Conservation (phyloP, 306 rosid genomes). For the Quercus glauca region DNA sequence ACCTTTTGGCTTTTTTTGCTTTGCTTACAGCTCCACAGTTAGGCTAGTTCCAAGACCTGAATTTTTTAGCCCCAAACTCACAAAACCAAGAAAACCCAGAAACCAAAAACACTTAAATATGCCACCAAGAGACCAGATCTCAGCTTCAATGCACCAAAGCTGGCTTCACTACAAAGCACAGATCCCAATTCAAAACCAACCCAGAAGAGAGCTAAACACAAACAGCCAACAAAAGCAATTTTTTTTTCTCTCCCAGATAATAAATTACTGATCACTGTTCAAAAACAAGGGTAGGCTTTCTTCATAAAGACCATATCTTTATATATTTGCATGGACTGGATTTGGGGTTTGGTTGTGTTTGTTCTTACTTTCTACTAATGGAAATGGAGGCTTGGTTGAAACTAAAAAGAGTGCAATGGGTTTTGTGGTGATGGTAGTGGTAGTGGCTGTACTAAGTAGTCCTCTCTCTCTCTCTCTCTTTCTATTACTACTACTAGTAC, state of each 20-base stretch:
- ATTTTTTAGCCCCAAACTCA: slow-evolving; percentile 22
- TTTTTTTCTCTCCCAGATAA: slow-evolving; percentile 18
- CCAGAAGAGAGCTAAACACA: slow-evolving; percentile 24
- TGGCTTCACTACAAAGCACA: slow-evolving; percentile 29
- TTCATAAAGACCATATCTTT: slow-evolving; percentile 26
- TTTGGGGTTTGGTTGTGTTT: slow-evolving; percentile 24
- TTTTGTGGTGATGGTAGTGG: slow-evolving; percentile 24
- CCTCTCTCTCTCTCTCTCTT: too few relatives aligned
- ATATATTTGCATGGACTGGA: slow-evolving; percentile 6
- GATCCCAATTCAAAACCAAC: slow-evolving; percentile 50
- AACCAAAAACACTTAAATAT: slow-evolving; percentile 15
- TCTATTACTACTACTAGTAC: background rate
- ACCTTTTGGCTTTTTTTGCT: background rate
- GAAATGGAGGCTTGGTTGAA: slow-evolving; percentile 33
- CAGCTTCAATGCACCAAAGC: slow-evolving; percentile 31
- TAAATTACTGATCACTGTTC: slow-evolving; percentile 24
- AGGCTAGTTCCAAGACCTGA: slow-evolving; percentile 7
- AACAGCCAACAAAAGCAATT: slow-evolving; percentile 25
- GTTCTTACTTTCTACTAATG: slow-evolving; percentile 25
- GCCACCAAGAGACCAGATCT: slow-evolving; percentile 52
- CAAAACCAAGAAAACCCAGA: slow-evolving; percentile 33
- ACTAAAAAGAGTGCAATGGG: too few relatives aligned
- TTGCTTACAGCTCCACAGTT: slow-evolving; percentile 1
- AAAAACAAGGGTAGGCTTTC: slow-evolving; percentile 4
- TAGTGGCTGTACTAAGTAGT: slow-evolving; percentile 13